phyloP scores from a whole-genome alignment of 1,284 basidiomycete genomes.

The Melampsora larici-populina region DNA sequence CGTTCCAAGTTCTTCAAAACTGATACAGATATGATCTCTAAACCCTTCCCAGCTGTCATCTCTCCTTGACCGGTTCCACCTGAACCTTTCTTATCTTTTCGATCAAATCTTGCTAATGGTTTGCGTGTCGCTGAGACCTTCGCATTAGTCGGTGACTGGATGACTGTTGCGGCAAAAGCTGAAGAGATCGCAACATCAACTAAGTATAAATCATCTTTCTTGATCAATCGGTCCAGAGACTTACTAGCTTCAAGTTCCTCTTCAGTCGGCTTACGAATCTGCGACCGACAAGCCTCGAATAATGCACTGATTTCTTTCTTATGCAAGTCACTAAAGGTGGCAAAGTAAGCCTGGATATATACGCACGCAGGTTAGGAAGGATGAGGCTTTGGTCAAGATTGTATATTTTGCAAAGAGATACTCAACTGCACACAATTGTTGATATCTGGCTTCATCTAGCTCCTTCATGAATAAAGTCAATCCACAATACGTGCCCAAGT shows the following conservation, averaged over 20 bases:
- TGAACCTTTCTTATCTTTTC: conserved; percentile 30
- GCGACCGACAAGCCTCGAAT: conserved; percentile 62
- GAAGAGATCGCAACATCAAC: background rate
- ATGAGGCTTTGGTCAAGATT: conserved; percentile 11
- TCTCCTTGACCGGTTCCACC: background rate
- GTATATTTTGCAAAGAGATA: conserved; percentile 44
- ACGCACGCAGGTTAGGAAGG: background rate
- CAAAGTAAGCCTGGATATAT: conserved; percentile 72
- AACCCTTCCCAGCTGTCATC: conserved; percentile 60
- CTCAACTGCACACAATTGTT: conserved; percentile 77
- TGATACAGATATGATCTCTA: conserved; percentile 70
- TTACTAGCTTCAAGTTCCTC: conserved; percentile 69
- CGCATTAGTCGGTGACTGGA: conserved; percentile 3
- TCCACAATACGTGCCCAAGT: conserved; percentile 90
- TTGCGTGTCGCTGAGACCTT: conserved; percentile 18
- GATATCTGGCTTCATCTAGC: conserved; percentile 81
- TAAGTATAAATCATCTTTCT: background rate
- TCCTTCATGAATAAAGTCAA: too few species aligned
- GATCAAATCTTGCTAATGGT: background rate
- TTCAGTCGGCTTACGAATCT: conserved; percentile 66
- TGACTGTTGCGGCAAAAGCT: conserved; percentile 16
- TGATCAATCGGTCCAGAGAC: conserved; percentile 44
- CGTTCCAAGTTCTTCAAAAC: conserved; percentile 71
- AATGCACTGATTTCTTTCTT: conserved; percentile 71
- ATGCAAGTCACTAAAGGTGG: conserved; percentile 74